A percentile compares a stretch with the other conserved stretches of the same genome.
Evolutionary conservation across 1,284 basidiomycete species (phyloP).

Genomic region (Ganoderma lingzhi): DNA sequence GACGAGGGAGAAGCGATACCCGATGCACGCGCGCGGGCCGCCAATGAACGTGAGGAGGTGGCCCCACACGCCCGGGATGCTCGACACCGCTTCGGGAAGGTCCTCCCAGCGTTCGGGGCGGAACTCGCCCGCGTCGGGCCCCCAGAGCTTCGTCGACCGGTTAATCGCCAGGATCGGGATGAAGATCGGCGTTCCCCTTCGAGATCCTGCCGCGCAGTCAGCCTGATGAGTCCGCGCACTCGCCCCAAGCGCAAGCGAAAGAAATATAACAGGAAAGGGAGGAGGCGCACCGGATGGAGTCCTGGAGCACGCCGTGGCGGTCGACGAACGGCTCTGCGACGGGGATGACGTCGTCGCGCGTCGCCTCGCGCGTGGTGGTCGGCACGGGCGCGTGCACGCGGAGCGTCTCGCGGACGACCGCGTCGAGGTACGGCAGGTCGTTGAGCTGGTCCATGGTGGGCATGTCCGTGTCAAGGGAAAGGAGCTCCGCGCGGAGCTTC

Average conservation of each 20-base stretch:
- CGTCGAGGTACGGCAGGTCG: constrained; percentile 66
- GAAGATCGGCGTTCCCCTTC: constrained; percentile 56
- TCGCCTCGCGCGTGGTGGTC: constrained; percentile 57
- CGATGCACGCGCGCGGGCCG: constrained; percentile 69
- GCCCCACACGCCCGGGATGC: constrained; percentile 67
- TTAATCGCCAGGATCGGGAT: constrained; percentile 61
- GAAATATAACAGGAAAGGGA: no score
- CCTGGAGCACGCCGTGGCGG: constrained; percentile 37
- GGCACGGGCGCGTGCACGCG: constrained; percentile 73
- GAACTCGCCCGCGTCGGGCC: constrained; percentile 61
- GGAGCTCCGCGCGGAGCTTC: constrained; percentile 75
- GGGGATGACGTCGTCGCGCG: constrained; percentile 56
- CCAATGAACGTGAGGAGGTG: constrained; percentile 68
- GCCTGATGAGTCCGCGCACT: no score
- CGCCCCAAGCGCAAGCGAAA: not conserved
- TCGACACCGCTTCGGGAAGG: constrained; percentile 50
- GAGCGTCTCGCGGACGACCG: constrained; percentile 74
- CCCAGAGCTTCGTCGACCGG: constrained; percentile 58
- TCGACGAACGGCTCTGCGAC: constrained; percentile 42
- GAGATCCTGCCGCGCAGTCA: constrained; percentile 14
- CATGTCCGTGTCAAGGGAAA: constrained; percentile 43
- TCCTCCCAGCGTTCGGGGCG: constrained; percentile 69
- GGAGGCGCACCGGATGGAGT: constrained; percentile 38
- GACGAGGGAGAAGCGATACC: constrained; percentile 74
- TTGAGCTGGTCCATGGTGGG: constrained; percentile 67